Evolutionary conservation across 306 rosid species (phyloP).

Genomic region (Pyrus pyrifolia): DNA sequence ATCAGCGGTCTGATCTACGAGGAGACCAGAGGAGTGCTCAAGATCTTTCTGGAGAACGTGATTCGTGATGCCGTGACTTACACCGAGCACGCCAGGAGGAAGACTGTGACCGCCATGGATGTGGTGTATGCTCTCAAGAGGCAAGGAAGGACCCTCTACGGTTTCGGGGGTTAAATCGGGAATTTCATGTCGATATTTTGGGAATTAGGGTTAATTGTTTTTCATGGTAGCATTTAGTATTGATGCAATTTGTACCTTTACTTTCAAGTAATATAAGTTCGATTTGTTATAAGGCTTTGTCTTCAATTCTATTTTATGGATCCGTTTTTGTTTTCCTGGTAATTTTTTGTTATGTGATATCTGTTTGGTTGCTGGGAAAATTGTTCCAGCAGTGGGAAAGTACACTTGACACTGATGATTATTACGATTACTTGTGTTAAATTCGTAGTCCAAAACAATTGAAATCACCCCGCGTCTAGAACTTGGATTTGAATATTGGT

Average conservation of each 20-base stretch:
- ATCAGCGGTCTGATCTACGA: constrained; percentile 15
- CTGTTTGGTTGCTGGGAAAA: not conserved
- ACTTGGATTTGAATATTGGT: too few relatives aligned
- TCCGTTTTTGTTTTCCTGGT: not conserved
- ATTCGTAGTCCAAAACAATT: too few relatives aligned
- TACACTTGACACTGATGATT: too few relatives aligned
- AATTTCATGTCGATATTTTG: not conserved
- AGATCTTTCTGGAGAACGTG: not conserved
- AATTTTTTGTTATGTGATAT: not conserved
- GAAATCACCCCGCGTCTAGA: too few relatives aligned
- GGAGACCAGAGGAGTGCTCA: not conserved
- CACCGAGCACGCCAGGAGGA: not conserved
- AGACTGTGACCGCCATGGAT: not conserved
- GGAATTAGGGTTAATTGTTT: not conserved
- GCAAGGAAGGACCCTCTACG: not conserved
- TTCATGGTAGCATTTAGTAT: not conserved
- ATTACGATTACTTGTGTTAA: too few relatives aligned
- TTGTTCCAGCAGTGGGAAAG: too few relatives aligned
- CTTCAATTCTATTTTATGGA: not conserved
- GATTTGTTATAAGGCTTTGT: not conserved
- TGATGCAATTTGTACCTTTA: not conserved
- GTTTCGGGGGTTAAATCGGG: not conserved
- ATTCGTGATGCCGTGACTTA: not conserved
- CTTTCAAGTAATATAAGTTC: not conserved
- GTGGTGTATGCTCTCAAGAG: not conserved